Conservation (phyloP, 495 filamentous ascomycete genomes). For the Aspergillus bertholletiae region DNA sequence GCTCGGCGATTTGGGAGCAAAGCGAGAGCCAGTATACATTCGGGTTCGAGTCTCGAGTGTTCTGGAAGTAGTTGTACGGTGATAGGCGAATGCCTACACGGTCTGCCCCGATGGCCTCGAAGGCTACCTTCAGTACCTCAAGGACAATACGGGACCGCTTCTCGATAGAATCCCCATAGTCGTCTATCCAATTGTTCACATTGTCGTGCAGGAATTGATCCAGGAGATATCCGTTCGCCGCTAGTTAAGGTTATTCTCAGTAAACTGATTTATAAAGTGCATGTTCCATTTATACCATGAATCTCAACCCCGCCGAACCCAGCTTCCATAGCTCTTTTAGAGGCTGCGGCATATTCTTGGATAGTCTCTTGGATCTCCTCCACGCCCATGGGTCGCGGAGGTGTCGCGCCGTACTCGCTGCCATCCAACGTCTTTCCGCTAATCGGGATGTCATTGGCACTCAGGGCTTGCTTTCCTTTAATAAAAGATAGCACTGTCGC, state of each 20-base stretch:
- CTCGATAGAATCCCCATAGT: slow-evolving; percentile 63
- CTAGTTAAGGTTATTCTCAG: too few species aligned
- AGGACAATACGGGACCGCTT: slow-evolving; percentile 59
- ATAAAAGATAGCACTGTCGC: slow-evolving; percentile 36
- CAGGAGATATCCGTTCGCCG: slow-evolving; percentile 70
- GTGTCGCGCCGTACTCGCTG: slow-evolving; percentile 6
- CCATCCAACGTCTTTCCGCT: too few species aligned
- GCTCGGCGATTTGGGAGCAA: too few species aligned
- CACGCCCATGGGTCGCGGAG: slow-evolving; percentile 49
- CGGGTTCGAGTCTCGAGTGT: too few species aligned
- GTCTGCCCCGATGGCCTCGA: slow-evolving; percentile 55
- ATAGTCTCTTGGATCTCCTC: slow-evolving; percentile 57
- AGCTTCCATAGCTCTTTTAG: slow-evolving; percentile 59
- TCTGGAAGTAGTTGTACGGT: slow-evolving; percentile 59
- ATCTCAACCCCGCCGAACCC: slow-evolving; percentile 79
- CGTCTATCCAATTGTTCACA: slow-evolving; percentile 58
- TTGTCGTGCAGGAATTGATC: slow-evolving; percentile 68
- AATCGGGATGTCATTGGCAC: slow-evolving; percentile 38
- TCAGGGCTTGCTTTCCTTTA: slow-evolving; percentile 19
- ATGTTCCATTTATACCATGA: too few species aligned
- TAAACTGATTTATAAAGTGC: too few species aligned
- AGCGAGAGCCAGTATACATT: too few species aligned
- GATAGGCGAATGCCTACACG: slow-evolving; percentile 53
- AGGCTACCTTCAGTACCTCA: slow-evolving; percentile 56
- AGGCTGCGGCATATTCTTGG: slow-evolving; percentile 52